Base-by-base conservation (phyloP, 805 yeast species). In the Candida wancherniae region DNA sequence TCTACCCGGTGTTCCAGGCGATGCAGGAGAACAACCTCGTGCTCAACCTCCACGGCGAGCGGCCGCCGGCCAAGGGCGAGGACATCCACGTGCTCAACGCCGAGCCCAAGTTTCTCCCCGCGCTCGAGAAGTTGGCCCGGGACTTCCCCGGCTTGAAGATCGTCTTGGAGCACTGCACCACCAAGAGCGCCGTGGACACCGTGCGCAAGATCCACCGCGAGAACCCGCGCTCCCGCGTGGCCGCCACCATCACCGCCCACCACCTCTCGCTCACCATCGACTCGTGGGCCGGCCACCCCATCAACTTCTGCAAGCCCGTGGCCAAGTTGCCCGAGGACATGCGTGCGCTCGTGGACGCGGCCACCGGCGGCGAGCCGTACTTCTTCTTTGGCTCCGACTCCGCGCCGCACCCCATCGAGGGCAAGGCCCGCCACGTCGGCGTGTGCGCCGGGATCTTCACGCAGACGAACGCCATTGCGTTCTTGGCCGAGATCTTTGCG, bases 381-480 rank as follows among this genome's bases (percentile, higher is more conserved):
- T 92, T 88, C 58, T 85, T 92, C 66, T 92, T 88, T 53, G 99
- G 99, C 5, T 84, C 96, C 1, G 99, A 92, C 57, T 85, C 96
- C 14, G 99, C 99, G 18, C 99, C 98, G 15, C 98, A 92, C 56
- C 94, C 96, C 6, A 51, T 84, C 15, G 73, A 74, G 40, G 78
- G 78, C 37, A 94, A 94, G 58, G 69, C 84, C 15, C 80, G 72
- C 39, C 86, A 77, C 44, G 63, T 68, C 21, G 90, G 88, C 14
- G 97, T 90, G 11, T 86, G 97, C 50, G 99, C 99, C n/a, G 99
- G 99, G 51, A 96, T 92, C 6, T 92, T 74, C 60, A 84, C 97
- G 2, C 98, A 92, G 57, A 73, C 84, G 14, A 75, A 75, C 46
- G 95, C 83, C 2, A 58, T 92, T 12, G 68, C 87, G 6, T 92